Conservation (phyloP, 1,284 basidiomycete species). For the Ustilago loliicola region DNA sequence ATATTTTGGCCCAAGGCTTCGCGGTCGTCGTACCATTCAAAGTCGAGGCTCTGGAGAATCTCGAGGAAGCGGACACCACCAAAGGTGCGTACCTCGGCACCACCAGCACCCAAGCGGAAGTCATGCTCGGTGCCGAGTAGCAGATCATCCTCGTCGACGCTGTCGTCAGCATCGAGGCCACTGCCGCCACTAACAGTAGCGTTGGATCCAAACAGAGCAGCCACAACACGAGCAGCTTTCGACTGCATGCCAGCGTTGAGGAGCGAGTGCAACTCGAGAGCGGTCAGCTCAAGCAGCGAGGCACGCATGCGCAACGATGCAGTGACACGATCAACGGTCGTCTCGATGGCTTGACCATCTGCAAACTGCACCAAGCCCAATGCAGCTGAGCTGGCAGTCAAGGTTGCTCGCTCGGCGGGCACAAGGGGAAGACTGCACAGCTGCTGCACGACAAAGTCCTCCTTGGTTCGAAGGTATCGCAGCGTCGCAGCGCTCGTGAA, state of each 20-base stretch:
- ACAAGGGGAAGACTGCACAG: conserved; percentile 78
- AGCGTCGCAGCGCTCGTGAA: conserved; percentile 85
- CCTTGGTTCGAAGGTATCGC: conserved; percentile 87
- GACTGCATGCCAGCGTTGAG: conserved; percentile 77
- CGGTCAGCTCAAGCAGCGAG: conserved; percentile 86
- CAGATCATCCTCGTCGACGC: conserved; percentile 49
- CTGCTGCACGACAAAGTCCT: conserved; percentile 90
- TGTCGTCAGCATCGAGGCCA: conserved; percentile 31
- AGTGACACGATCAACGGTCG: conserved; percentile 80
- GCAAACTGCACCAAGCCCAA: conserved; percentile 80
- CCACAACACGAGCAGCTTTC: conserved; percentile 64
- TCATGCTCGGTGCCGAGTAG: conserved; percentile 43
- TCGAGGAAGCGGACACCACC: conserved; percentile 89
- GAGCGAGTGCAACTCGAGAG: conserved; percentile 89
- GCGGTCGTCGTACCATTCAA: conserved; percentile 84
- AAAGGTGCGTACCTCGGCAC: conserved; percentile 36
- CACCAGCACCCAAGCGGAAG: conserved; percentile 45
- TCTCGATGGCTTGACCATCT: conserved; percentile 80
- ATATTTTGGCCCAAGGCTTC: conserved; percentile 74
- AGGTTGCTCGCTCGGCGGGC: conserved; percentile 47
- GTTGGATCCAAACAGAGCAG: conserved; percentile 60
- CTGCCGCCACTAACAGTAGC: conserved; percentile 38
- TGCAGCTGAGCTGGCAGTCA: conserved; percentile 66
- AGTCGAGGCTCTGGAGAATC: conserved; percentile 84
- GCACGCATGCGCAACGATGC: conserved; percentile 86